phyloP scores from a whole-genome alignment of 768 basidiomycete species.

The Suillus cothurnatus region DNA sequence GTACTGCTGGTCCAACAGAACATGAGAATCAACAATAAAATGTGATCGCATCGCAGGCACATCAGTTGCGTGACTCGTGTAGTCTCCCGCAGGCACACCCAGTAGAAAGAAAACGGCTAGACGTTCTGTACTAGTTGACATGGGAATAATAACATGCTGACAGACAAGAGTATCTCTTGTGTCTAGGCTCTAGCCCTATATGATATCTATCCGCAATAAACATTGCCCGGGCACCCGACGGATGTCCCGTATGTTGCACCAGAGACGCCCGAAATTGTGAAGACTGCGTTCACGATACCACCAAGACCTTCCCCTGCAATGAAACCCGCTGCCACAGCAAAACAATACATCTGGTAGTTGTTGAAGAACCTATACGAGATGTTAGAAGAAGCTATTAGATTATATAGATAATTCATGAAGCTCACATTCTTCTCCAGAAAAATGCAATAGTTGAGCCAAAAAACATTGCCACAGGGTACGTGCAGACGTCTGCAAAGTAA shows the following conservation, averaged over 20 bases:
- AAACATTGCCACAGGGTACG: slow-evolving; percentile 16
- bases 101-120: neutral
- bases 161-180: neutral
- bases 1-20: too few relatives aligned
- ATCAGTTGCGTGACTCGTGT: neutral
- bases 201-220: slow-evolving; percentile 23
- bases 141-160: neutral
- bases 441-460: slow-evolving; percentile 15
- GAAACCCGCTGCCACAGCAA: slow-evolving; percentile 38
- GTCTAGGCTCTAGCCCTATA: neutral
- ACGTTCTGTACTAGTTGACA: neutral
- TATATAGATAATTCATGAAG: neutral
- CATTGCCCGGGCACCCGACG: slow-evolving; percentile 24
- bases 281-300: slow-evolving; percentile 30
- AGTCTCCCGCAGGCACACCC: neutral
- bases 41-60: neutral
- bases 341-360: slow-evolving; percentile 29
- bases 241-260: slow-evolving; percentile 25
- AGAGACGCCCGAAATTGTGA: slow-evolving; percentile 28
- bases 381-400: neutral
- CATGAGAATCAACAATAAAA: too few relatives aligned
- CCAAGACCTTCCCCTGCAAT: slow-evolving; percentile 41
- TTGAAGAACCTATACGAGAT: slow-evolving; percentile 8
- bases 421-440: slow-evolving; percentile 16
- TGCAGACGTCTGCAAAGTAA: slow-evolving; percentile 13